phyloP scores from a whole-genome alignment of 2,329 filamentous ascomycete species.

The Aspergillus ochraceus region DNA sequence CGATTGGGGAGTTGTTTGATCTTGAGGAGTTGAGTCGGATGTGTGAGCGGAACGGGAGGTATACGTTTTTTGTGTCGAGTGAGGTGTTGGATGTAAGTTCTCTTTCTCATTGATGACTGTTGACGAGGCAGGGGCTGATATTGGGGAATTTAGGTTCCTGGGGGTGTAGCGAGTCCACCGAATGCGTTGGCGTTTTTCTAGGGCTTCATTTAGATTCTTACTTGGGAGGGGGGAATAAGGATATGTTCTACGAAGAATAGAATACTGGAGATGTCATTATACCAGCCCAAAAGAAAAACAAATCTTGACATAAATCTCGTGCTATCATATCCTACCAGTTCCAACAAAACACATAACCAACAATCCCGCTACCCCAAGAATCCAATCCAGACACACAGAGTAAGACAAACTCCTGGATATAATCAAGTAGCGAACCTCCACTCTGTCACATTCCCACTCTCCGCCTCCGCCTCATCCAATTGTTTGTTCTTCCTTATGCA shows the following conservation, averaged over 20 bases:
- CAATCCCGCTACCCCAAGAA: no score
- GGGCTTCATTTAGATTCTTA: not conserved
- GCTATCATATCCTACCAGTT: no score
- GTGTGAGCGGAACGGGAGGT: not conserved
- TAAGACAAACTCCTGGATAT: no score
- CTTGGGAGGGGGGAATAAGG: no score
- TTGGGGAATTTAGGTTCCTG: not conserved
- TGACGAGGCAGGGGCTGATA: not conserved
- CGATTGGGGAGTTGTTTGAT: not conserved
- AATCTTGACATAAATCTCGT: no score
- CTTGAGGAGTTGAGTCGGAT: not conserved
- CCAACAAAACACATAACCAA: not conserved
- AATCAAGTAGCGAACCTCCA: slow-evolving; percentile 12
- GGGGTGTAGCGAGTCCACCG: not conserved
- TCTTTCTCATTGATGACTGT: not conserved
- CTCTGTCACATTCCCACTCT: slow-evolving; percentile 4
- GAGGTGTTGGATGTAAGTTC: not conserved
- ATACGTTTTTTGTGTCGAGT: not conserved
- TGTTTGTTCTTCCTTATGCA: slow-evolving; percentile 8
- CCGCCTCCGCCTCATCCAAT: slow-evolving; percentile 5
- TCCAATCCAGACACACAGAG: no score
- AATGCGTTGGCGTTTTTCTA: not conserved
- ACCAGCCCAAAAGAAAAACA: no score
- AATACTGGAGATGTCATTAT: no score
- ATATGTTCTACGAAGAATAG: no score